Conservation (phyloP, 257 asterid genomes). For the Gentiana straminea region DNA sequence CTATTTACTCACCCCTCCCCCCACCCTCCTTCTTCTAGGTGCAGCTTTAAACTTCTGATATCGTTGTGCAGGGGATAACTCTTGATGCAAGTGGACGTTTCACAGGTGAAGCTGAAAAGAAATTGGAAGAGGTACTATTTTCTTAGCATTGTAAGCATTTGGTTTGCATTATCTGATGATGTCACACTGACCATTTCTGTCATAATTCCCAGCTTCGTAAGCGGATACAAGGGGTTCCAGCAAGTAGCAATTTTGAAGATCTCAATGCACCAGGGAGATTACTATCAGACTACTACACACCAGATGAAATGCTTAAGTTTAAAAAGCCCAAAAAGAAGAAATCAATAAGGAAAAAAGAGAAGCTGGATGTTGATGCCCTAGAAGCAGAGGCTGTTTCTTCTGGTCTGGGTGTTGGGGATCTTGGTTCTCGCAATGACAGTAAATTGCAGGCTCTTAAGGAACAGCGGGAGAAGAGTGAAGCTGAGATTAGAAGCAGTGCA, state of each 20-base stretch:
- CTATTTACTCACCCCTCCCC: not conserved
- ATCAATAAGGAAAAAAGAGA: conserved; percentile 82
- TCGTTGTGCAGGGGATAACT: conserved; percentile 51
- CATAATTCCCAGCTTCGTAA: conserved; percentile 60
- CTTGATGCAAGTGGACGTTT: conserved; percentile 88
- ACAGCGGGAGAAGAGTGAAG: conserved; percentile 66
- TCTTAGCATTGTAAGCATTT: conserved; percentile 10
- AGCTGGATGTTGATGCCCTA: conserved; percentile 71
- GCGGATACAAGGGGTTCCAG: conserved; percentile 66
- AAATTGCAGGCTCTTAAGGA: conserved; percentile 60
- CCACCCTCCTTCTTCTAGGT: not conserved
- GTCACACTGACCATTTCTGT: not conserved
- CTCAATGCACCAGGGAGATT: conserved; percentile 48
- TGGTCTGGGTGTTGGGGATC: conserved; percentile 86
- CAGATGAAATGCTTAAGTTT: conserved; percentile 81
- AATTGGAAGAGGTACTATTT: conserved; percentile 71
- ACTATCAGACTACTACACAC: conserved; percentile 70
- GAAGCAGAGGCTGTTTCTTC: conserved; percentile 90
- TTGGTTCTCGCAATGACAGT: conserved; percentile 71
- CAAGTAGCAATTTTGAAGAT: conserved; percentile 40
- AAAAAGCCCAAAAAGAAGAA: conserved; percentile 94
- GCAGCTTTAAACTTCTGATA: conserved; percentile 13
- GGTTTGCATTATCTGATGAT: conserved; percentile 4
- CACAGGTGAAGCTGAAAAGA: conserved; percentile 80
- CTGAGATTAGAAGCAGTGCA: conserved; percentile 70